phyloP scores from a whole-genome alignment of 2,329 filamentous ascomycete genomes.

The Ophiostoma perfectum region DNA sequence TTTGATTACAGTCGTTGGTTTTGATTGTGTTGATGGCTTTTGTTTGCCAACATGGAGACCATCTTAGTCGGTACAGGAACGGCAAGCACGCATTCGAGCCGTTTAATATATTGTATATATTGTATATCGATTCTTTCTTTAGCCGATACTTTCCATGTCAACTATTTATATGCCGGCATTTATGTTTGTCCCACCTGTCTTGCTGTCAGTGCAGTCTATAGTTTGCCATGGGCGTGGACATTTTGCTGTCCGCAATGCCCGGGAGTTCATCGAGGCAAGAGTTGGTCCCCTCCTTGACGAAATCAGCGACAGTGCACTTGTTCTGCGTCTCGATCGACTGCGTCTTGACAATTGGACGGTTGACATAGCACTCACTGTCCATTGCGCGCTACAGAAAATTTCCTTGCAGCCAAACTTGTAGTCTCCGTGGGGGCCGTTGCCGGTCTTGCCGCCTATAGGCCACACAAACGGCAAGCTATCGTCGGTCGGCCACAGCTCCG shows the following conservation, averaged over 20 bases:
- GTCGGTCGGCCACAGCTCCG: conserved; percentile 34
- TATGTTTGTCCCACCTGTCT: too few relatives aligned
- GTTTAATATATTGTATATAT: too few relatives aligned
- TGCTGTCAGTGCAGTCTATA: neutral
- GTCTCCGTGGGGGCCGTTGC: neutral
- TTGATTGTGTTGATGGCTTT: neutral
- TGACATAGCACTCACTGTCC: conserved; percentile 4
- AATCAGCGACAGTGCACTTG: neutral
- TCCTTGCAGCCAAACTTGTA: neutral
- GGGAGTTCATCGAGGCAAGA: neutral
- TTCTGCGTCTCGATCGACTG: neutral
- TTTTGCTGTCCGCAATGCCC: neutral
- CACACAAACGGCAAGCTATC: conserved; percentile 32
- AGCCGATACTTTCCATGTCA: too few relatives aligned
- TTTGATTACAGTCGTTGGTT: neutral
- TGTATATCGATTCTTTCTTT: too few relatives aligned
- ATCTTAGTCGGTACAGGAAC: too few relatives aligned
- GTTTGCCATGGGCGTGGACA: neutral
- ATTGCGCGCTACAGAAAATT: neutral
- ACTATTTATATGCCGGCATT: too few relatives aligned
- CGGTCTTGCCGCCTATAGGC: conserved; percentile 15
- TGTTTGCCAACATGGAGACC: too few relatives aligned
- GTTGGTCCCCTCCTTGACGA: conserved; percentile 1
- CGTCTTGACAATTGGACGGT: neutral
- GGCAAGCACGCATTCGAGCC: too few relatives aligned